These are phyloP conservation scores for Erigeron canadensis DNA, from an alignment of 129 eudicot genomes.

Conservation along the genomic window DNA sequence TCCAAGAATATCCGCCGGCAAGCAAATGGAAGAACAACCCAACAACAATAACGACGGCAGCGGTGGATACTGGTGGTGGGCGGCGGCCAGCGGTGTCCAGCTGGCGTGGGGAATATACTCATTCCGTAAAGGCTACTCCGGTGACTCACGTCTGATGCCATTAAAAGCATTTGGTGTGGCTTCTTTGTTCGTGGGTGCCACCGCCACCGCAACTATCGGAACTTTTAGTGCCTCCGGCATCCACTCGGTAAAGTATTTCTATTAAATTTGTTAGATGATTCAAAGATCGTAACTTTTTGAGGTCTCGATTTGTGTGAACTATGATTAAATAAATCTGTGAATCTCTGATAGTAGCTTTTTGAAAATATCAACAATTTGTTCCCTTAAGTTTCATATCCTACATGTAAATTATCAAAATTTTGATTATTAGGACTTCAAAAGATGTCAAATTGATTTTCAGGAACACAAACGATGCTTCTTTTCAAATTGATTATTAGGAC, in stretches of 20 bases:
- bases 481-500: background rate
- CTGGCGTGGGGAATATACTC: constrained; percentile 53
- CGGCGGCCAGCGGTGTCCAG: constrained; percentile 63
- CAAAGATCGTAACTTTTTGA: background rate
- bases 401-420: too few species aligned
- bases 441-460: too few species aligned
- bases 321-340: too few species aligned
- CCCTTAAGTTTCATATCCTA: too few species aligned
- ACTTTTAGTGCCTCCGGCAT: constrained; percentile 63
- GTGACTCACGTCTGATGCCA: constrained; percentile 73
- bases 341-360: background rate
- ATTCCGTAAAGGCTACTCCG: constrained; percentile 55
- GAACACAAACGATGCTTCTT: background rate
- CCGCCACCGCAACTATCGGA: constrained; percentile 62
- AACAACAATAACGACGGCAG: constrained; percentile 28
- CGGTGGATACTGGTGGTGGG: constrained; percentile 60
- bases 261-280: background rate
- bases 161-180: constrained; percentile 87
- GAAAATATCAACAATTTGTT: too few species aligned
- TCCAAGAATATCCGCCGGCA: too few species aligned
- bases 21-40: constrained; percentile 32
- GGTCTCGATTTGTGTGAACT: constrained; percentile 5
- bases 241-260: constrained; percentile 47
- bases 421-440: too few species aligned
- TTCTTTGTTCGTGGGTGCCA: constrained; percentile 82